Evolutionary conservation across 768 basidiomycete species (phyloP), one percentile per base, ranked within the genome.

Genomic region (Chiua virens): DNA sequence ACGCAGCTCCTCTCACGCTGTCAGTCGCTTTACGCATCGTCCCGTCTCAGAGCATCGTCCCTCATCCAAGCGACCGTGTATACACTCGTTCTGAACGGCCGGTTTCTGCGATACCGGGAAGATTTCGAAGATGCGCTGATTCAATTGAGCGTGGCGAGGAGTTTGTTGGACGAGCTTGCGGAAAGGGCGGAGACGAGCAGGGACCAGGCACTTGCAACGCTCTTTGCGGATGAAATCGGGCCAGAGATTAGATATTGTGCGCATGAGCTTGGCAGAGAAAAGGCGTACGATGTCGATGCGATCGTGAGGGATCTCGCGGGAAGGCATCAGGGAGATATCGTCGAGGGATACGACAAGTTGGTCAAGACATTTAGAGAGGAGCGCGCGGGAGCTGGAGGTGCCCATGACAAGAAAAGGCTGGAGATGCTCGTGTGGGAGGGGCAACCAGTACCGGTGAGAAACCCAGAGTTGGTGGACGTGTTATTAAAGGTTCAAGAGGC

Each of bases 161-260:
- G 73, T 42, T 69, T 97, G 22, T 73, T 98, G 60, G 81, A 86
- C 57, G 76, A 81, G 47, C 75, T 96, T 34, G 81, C 86, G 1
- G 71, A 69, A 10, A 63, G 74, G 4, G 88, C 89, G 0, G 65
- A 67, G n/a, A 87, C 86, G 15, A 90, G 87, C 61, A 77, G 85
- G 32, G 92, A 93, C 43, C 92, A 95, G 69, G 96, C 95, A 2
- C 78, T 98, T 9, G 89, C 92, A 5, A 80, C 82, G 9, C 77
- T 90, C 27, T 89, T 91, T 62, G 79, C 86, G 6, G 95, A 98
- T 63, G 87, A 89, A 60, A 82, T 96, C 47, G 86, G 89, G 21
- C 93, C 96, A 0, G 85, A 97, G 67, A 92, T 98, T 48, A 77
- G 96, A 40, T 87, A 94, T 70, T 92, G 88, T 58, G 94, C 95